Conservation (phyloP, 331 rosid genomes). For the Acacia pycnantha region DNA sequence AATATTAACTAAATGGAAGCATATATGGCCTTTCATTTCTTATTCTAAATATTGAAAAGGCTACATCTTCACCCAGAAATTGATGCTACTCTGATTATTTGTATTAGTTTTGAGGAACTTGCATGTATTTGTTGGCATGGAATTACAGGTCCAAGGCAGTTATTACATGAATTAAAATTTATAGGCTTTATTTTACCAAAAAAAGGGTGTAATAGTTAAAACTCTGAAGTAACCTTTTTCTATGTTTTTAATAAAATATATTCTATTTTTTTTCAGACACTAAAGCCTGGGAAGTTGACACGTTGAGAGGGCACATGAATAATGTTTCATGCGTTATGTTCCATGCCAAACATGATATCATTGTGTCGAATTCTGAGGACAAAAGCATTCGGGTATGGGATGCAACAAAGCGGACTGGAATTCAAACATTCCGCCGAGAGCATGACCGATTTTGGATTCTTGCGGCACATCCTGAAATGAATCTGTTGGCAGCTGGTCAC, state of each 20-base stretch:
- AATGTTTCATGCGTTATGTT: constrained; percentile 95
- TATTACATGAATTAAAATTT: constrained; percentile 19
- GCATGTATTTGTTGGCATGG: not conserved
- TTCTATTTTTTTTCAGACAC: constrained; percentile 62
- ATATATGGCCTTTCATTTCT: not conserved
- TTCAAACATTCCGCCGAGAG: constrained; percentile 93
- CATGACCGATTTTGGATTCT: constrained; percentile 99
- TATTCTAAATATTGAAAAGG: not conserved
- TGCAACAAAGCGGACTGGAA: constrained; percentile 90
- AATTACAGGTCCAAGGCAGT: not conserved
- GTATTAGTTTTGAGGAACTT: not conserved
- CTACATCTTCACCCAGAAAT: not conserved
- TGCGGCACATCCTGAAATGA: constrained; percentile 94
- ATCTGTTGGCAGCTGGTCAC: constrained; percentile 95
- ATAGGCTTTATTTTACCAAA: not conserved
- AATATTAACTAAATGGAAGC: constrained; percentile 13
- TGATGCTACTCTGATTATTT: not conserved
- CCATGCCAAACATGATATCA: constrained; percentile 92
- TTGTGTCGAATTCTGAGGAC: constrained; percentile 96
- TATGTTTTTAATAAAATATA: constrained; percentile 16
- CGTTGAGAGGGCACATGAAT: constrained; percentile 96
- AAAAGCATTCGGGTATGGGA: constrained; percentile 98
- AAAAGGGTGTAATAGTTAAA: not conserved
- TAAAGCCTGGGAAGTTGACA: constrained; percentile 98
- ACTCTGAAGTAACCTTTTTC: not conserved